These are phyloP conservation scores for Rhamnella rubrinervis DNA, from an alignment of 331 rosid species.

Conservation along the genomic window DNA sequence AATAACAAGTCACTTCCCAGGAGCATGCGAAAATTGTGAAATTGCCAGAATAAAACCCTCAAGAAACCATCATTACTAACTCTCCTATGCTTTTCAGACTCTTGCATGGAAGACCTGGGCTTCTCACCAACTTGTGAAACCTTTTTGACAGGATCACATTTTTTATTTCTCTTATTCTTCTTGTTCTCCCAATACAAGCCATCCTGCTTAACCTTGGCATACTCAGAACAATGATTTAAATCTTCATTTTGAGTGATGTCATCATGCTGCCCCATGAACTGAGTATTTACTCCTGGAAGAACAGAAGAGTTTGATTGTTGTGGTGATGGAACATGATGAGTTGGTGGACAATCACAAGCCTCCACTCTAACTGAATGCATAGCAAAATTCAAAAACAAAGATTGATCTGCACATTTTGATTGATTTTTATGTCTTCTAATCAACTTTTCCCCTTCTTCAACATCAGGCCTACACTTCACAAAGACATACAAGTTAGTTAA, in stretches of 20 bases:
- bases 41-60: slow-evolving; percentile 92
- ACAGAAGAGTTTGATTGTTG: slow-evolving; percentile 65
- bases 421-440: slow-evolving; percentile 79
- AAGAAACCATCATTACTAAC: slow-evolving; percentile 63
- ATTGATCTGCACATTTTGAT: slow-evolving; percentile 82
- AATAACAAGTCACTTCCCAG: slow-evolving; percentile 89
- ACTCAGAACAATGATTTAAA: slow-evolving; percentile 50
- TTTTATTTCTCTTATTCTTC: slow-evolving; percentile 59
- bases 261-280: slow-evolving; percentile 50
- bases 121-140: slow-evolving; percentile 83
- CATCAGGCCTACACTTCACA: slow-evolving; percentile 67
- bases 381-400: slow-evolving; percentile 87
- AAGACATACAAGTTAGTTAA: slow-evolving; percentile 5
- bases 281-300: slow-evolving; percentile 65
- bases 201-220: slow-evolving; percentile 54
- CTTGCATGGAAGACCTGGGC: slow-evolving; percentile 61
- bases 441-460: slow-evolving; percentile 92
- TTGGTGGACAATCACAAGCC: slow-evolving; percentile 98
- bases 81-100: slow-evolving; percentile 83
- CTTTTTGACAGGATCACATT: slow-evolving; percentile 57
- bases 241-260: slow-evolving; percentile 51
- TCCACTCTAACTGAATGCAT: slow-evolving; percentile 98
- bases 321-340: slow-evolving; percentile 54
- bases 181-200: slow-evolving; percentile 57
- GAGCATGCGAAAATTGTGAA: slow-evolving; percentile 96